Conservation (phyloP, 1,284 basidiomycete species). For the Albatrellus sp. region DNA sequence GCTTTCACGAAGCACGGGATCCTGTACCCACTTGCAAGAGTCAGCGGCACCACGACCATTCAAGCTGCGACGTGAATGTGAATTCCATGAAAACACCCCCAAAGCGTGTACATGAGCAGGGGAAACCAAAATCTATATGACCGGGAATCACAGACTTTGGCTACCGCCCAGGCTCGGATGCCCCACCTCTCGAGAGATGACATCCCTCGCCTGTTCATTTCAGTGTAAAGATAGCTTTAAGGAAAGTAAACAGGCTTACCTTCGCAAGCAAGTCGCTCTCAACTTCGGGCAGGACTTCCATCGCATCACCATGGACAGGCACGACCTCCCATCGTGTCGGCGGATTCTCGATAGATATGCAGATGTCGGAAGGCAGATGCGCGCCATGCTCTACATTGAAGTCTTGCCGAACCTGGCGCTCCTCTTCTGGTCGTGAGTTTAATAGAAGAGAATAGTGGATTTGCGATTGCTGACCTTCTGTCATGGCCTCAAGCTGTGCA, state of each 20-base stretch:
- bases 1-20: no score
- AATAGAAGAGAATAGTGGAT: background rate
- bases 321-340: slow-evolving; percentile 60
- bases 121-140: no score
- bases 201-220: background rate
- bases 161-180: no score
- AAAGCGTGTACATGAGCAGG: no score
- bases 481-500: slow-evolving; percentile 44
- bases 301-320: slow-evolving; percentile 36
- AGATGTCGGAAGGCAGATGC: slow-evolving; percentile 65
- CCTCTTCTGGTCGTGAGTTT: slow-evolving; percentile 35
- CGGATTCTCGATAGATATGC: slow-evolving; percentile 55
- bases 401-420: slow-evolving; percentile 44
- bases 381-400: slow-evolving; percentile 62
- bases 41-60: no score
- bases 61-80: no score
- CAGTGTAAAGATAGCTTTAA: background rate
- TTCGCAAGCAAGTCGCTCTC: slow-evolving; percentile 43
- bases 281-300: slow-evolving; percentile 47
- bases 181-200: no score
- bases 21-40: no score
- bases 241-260: slow-evolving; percentile 21
- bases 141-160: no score
- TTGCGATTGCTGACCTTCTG: slow-evolving; percentile 35
- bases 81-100: no score